Base-by-base conservation (phyloP, 805 yeast species). In the Wickerhamiella azymoides region DNA sequence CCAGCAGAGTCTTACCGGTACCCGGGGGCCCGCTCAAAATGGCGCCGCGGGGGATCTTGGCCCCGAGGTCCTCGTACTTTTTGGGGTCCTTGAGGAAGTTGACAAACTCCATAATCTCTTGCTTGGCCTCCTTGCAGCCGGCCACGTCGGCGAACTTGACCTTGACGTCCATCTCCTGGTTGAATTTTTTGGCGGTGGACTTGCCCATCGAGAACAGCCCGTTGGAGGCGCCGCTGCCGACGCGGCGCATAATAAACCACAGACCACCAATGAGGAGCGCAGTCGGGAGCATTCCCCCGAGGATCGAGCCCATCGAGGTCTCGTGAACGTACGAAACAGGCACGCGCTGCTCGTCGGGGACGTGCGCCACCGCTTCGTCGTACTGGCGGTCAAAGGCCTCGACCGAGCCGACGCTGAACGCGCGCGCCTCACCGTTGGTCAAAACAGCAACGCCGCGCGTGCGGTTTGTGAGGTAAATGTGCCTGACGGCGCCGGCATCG, bases 1-100 rank as follows among this genome's bases (percentile, higher is more conserved):
- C 99, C 43, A 92, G 68, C 45, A 92, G 69, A 1, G 99, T 92
- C 62, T 92, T 92, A 77, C 99, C 99, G 9, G 98, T 92, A 69
- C 99, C 99, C 43, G 99, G 99, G 14, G 98, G 95, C 41, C 99
- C 99, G 1, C 95, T 82, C 47, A 92, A 68, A 49, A 92, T 84
- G 9, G 98, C 98, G 55, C 99, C 99, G 61, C 97, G 77, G 40
- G 99, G 99, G 54, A 92, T 92, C 62, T 86, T 84, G 35, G 97
- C 99, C 35, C 99, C 99, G 48, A 92, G 70, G 49, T 77, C 76
- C 62, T 88, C 96, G 64, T 88, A 92, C 61, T 86, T 84, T 47
- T 72, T 70, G 9, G 99, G 98, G 53, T 85, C 76, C 61, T 89
- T 83, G 64, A 92, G 74, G 61, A 93, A 92, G 55, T 80, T 77